Conservation (phyloP, 1,284 basidiomycete species). For the Trametes versicolor region DNA sequence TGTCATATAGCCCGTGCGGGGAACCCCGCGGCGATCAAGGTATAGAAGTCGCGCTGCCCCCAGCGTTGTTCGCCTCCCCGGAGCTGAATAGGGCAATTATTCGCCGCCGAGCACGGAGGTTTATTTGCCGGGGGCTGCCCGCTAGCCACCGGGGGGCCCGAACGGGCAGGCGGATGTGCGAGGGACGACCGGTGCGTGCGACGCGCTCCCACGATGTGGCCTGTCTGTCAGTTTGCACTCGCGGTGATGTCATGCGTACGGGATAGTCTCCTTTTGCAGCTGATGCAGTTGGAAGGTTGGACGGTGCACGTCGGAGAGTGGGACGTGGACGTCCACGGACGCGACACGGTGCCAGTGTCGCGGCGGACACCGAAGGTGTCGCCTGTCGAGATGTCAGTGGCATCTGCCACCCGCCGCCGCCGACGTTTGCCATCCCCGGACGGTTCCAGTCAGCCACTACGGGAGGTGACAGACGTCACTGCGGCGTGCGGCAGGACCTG, state of each 20-base stretch:
- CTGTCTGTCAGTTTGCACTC: slow-evolving; percentile 2
- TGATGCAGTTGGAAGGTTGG: background rate
- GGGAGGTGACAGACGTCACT: background rate
- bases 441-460: background rate
- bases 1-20: slow-evolving; percentile 4
- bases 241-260: slow-evolving; percentile 6
- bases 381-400: background rate
- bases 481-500: background rate
- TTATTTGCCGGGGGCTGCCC: slow-evolving; percentile 6
- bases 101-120: slow-evolving; percentile 7
- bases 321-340: background rate
- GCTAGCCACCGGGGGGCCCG: background rate
- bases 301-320: background rate
- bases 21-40: slow-evolving; percentile 14
- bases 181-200: slow-evolving; percentile 2
- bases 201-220: slow-evolving; percentile 5
- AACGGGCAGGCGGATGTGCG: background rate
- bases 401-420: background rate
- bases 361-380: background rate
- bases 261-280: background rate
- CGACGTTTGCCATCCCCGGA: background rate
- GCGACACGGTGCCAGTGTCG: background rate
- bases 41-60: background rate
- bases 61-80: background rate
- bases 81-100: background rate